Evolutionary conservation across 140 eudicot genomes (phyloP), one percentile per base, ranked within the genome.

Genomic region (Ambrosia hybrid): DNA sequence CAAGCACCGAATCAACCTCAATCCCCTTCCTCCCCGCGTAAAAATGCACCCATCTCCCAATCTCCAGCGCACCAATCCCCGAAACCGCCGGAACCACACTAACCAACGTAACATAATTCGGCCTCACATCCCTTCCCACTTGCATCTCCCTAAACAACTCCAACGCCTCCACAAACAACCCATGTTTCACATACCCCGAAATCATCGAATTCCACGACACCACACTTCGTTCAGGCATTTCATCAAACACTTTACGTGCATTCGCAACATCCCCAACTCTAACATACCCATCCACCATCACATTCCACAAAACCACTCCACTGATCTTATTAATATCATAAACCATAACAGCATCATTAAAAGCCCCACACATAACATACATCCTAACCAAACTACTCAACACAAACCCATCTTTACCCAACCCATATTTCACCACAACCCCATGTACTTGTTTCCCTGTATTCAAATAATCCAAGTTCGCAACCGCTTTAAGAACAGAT

Each of bases 21-120:
- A 82, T 69, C 3, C 17, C 15, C 8, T 79, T 76, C 39, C 55
- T 85, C 6, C 63, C 55, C 1, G 85, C 83, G 38, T 76, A 85
- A 11, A 82, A 72, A 70, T 85, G 87, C 9, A 85, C 77, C 90
- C 85, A 85, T 46, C 66, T 80, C 45, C 87, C 90, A 57, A 82
- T 65, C 55, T 79, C 87, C 8, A 82, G 87, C 10, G 85, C 85
- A 26, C 87, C 90, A 17, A 85, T 76, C 14, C 81, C 69, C 1
- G 85, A 73, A 57, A 82, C 46, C 11, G 83, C 87, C 0, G 81
- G 81, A 2, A 85, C 70, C 15, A 79, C 73, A 52, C 86, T 76
- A 0, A 85, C 58, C 71, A 85, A 62, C 0, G 90, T 85, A 59
- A 85, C 63, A 43, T 85, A 82, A 64, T 82, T 79, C 0, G 90